A percentile compares a stretch with the other conserved stretches of the same genome.
Evolutionary conservation across 1,139 yeast species (phyloP).

Genomic region (Kodamaea derodonti): DNA sequence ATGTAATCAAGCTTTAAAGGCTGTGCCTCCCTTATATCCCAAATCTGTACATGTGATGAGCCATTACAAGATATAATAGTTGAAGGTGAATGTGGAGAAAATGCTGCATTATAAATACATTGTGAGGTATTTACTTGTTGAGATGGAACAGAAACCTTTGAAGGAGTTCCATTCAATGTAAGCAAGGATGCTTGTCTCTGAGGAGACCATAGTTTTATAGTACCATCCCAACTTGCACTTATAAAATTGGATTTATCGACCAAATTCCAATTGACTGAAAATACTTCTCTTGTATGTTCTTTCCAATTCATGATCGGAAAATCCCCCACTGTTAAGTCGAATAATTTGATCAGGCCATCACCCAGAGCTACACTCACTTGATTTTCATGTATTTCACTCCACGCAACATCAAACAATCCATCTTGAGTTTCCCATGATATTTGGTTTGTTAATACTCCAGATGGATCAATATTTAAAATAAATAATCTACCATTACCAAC

Average conservation of each 20-base stretch:
- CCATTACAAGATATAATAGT: constrained; percentile 74
- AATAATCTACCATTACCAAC: constrained; percentile 89
- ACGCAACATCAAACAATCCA: constrained; percentile 80
- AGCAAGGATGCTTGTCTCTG: constrained; percentile 52
- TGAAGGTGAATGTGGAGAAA: constrained; percentile 82
- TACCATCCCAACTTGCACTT: constrained; percentile 90
- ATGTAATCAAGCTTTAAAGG: constrained; percentile 60
- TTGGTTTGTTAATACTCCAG: constrained; percentile 57
- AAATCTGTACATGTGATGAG: constrained; percentile 69
- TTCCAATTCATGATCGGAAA: constrained; percentile 75
- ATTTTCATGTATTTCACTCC: constrained; percentile 90
- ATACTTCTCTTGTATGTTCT: constrained; percentile 86
- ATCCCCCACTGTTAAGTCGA: constrained; percentile 63
- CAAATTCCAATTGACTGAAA: constrained; percentile 81
- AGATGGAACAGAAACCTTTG: constrained; percentile 9
- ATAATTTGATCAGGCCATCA: constrained; percentile 81
- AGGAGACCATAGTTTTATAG: constrained; percentile 72
- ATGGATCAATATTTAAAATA: constrained; percentile 61
- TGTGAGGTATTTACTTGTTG: constrained; percentile 31
- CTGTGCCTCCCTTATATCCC: constrained; percentile 76
- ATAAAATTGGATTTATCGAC: constrained; percentile 71
- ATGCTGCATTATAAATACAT: constrained; percentile 76
- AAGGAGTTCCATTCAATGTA: constrained; percentile 44
- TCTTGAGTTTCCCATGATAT: constrained; percentile 85
- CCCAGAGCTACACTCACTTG: constrained; percentile 83